phyloP scores from a whole-genome alignment of 805 yeast genomes.

The Cyberlindnera maclurae region DNA sequence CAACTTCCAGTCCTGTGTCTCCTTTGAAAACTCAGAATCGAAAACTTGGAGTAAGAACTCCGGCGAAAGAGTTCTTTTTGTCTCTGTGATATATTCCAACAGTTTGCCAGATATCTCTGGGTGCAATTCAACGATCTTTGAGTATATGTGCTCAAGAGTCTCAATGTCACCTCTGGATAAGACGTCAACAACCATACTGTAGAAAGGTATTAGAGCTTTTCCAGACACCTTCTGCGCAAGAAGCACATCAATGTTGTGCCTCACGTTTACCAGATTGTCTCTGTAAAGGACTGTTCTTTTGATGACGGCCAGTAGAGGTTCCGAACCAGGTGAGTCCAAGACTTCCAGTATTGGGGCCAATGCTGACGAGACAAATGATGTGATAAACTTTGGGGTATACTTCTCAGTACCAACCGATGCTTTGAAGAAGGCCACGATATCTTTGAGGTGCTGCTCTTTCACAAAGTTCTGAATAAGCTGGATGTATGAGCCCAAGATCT shows the following conservation, averaged over 20 bases:
- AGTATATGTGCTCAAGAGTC: slow-evolving; percentile 42
- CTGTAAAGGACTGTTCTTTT: slow-evolving; percentile 24
- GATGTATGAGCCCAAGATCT: slow-evolving; percentile 14
- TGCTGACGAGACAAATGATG: slow-evolving; percentile 14
- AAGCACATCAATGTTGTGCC: slow-evolving; percentile 27
- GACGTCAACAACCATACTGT: slow-evolving; percentile 27
- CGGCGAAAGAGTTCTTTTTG: slow-evolving; percentile 48
- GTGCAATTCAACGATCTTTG: slow-evolving; percentile 31
- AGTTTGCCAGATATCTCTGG: slow-evolving; percentile 36
- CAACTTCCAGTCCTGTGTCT: slow-evolving; percentile 41
- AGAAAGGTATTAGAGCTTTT: slow-evolving; percentile 23
- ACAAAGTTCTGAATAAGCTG: slow-evolving; percentile 13
- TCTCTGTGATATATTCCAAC: slow-evolving; percentile 38
- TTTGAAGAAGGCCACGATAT: slow-evolving; percentile 13
- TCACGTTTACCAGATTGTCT: slow-evolving; percentile 19
- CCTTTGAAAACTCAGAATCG: slow-evolving; percentile 38
- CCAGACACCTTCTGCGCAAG: slow-evolving; percentile 19
- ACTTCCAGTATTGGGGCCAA: slow-evolving; percentile 13
- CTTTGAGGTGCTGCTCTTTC: slow-evolving; percentile 1
- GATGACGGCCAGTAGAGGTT: slow-evolving; percentile 15
- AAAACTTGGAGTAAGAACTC: slow-evolving; percentile 40
- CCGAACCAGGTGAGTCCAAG: background rate
- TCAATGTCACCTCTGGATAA: slow-evolving; percentile 25
- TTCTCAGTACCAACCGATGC: slow-evolving; percentile 10
- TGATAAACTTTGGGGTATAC: slow-evolving; percentile 12